Conservation (phyloP, 2,329 filamentous ascomycete genomes). For the Fusarium pseudoanthophilum region DNA sequence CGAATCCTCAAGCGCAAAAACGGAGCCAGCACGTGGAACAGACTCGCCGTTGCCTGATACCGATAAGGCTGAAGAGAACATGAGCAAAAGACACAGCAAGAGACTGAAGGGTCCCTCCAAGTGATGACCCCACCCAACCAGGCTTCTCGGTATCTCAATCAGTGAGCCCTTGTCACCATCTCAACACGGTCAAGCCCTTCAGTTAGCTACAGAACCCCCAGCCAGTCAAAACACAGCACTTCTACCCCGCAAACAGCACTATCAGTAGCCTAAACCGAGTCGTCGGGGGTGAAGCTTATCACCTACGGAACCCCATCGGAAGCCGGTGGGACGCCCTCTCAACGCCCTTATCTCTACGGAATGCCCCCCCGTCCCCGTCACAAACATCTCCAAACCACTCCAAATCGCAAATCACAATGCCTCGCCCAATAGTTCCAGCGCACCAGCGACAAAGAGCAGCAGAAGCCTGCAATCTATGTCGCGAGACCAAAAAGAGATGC, state of each 20-base stretch:
- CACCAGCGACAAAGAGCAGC: constrained; percentile 60
- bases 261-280: neutral
- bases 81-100: neutral
- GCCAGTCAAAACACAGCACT: neutral
- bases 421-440: constrained; percentile 61
- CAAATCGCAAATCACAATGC: constrained; percentile 51
- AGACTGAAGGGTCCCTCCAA: neutral
- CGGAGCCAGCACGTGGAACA: neutral
- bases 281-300: constrained; percentile 2
- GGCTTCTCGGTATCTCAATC: neutral
- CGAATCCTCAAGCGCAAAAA: neutral
- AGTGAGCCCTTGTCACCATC: neutral
- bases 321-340: neutral
- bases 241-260: constrained; percentile 20
- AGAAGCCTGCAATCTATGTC: constrained; percentile 60
- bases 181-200: neutral
- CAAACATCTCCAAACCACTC: neutral
- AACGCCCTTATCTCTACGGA: neutral
- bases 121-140: neutral
- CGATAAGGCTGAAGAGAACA: neutral
- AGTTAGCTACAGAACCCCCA: neutral
- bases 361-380: neutral
- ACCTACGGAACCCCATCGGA: constrained; percentile 9
- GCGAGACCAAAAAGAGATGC: constrained; percentile 62
- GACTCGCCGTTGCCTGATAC: neutral